These are phyloP conservation scores for Tulasnella sp. DNA, from an alignment of 768 basidiomycete species.

Conservation along the genomic window DNA sequence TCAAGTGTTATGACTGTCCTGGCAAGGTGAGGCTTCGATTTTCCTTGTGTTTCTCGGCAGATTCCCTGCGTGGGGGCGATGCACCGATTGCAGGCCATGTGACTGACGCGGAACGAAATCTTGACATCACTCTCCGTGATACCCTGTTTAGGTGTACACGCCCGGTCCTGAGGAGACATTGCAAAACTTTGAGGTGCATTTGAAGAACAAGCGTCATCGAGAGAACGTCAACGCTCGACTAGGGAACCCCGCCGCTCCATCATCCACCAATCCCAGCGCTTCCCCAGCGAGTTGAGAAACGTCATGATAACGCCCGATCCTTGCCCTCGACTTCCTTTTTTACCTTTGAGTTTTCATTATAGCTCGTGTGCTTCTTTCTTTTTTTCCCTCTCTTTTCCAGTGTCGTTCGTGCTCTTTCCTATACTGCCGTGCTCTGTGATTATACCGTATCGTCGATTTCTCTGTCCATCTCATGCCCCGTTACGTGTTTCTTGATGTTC, in stretches of 20 bases:
- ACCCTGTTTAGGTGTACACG: slow-evolving; percentile 57
- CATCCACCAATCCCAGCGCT: neutral
- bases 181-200: slow-evolving; percentile 84
- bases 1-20: slow-evolving; percentile 86
- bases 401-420: neutral
- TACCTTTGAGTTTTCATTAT: neutral
- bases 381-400: neutral
- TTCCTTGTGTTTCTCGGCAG: neutral
- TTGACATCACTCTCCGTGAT: slow-evolving; percentile 1
- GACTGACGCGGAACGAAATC: neutral
- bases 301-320: neutral
- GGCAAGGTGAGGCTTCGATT: slow-evolving; percentile 55
- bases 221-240: slow-evolving; percentile 55
- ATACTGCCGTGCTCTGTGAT: neutral
- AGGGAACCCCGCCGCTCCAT: neutral
- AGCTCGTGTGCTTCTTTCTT: neutral
- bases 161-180: slow-evolving; percentile 81
- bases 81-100: neutral
- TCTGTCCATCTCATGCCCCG: neutral
- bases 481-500: neutral
- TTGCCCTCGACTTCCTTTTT: neutral
- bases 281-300: neutral
- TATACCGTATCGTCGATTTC: neutral
- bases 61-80: neutral
- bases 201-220: slow-evolving; percentile 75